These are phyloP conservation scores for Beta corolliflora DNA, from an alignment of 179 eudicot genomes.

Conservation along the genomic window DNA sequence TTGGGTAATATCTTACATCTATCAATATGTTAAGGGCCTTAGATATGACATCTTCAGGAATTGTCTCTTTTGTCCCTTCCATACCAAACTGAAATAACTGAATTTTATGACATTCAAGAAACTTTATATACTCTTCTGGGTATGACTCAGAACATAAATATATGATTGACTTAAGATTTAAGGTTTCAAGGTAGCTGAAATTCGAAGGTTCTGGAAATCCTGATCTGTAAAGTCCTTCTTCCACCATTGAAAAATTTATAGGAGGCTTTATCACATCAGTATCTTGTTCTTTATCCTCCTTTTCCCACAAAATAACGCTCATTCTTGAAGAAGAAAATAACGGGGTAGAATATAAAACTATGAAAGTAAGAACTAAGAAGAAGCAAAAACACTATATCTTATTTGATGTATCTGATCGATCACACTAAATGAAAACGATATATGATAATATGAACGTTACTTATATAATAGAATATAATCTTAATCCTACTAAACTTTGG, in stretches of 20 bases:
- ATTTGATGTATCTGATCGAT: no score
- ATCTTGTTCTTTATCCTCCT: slow-evolving; percentile 17
- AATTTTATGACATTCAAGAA: slow-evolving; percentile 53
- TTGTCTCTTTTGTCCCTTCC: slow-evolving; percentile 91
- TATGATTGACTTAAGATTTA: slow-evolving; percentile 68
- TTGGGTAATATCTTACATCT: slow-evolving; percentile 72
- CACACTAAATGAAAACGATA: no score
- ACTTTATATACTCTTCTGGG: slow-evolving; percentile 58
- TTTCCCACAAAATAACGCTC: slow-evolving; percentile 37
- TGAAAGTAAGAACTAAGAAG: no score
- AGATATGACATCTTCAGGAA: slow-evolving; percentile 75
- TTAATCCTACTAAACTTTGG: no score
- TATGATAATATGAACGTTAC: no score
- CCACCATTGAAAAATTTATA: slow-evolving; percentile 65
- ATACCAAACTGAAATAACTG: slow-evolving; percentile 74
- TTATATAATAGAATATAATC: no score
- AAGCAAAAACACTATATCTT: no score
- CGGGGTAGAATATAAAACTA: no score
- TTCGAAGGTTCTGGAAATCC: slow-evolving; percentile 68
- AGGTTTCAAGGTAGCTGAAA: slow-evolving; percentile 56
- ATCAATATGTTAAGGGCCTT: slow-evolving; percentile 69
- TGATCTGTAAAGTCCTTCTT: slow-evolving; percentile 73
- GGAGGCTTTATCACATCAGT: slow-evolving; percentile 47
- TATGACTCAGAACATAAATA: slow-evolving; percentile 76
- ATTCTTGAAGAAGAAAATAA: slow-evolving; percentile 22